Evolutionary conservation across 192 early-diverging fungal genomes (phyloP), one percentile per base, ranked within the genome.

Genomic region (Oehlia diaphana): DNA sequence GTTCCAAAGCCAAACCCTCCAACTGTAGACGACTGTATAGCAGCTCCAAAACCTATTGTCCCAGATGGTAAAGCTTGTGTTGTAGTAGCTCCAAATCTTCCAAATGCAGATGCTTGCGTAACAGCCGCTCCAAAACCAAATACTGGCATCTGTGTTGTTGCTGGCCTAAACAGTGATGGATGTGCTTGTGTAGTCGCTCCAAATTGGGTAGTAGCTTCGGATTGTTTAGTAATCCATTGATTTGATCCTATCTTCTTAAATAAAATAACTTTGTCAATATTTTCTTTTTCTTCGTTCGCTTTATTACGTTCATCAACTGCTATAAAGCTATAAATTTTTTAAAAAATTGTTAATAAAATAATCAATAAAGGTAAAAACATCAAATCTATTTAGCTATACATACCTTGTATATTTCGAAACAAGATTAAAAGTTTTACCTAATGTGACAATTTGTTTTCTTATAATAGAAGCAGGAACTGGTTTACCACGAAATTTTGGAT

Each of bases 221-320:
- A 47, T 47, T 47, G 44, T 47, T 9, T 12, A 42, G 39, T 42
- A 7, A 42, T 42, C 39, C 39, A 42, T 42, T 5, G 53, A 58
- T 58, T 58, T 12, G 44, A 10, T 2, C 1, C 44, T 47, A 12
- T 47, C 16, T 13, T 58, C 19, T 58, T 58, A 2, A 58, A 58
- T 19, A 16, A 58, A 21, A 58, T 58, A 58, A 58, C 19, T 58
- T 58, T 58, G 1, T 58, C 16, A 3, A 6, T 58, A 16, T 58
- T 58, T 58, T 58, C 65, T 3, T 67, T 33, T 67, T 16, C 33
- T 35, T 33, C n/a, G 14, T 67, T 33, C 33, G 16, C 10, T 6
- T 69, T 21, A 9, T 69, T 16, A 21, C 19, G 37, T 72, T 74
- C 73, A 62, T 74, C 58, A 74, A 74, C 62, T 63, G 73, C 73